These are phyloP conservation scores for Lasiodiplodia gonubiensis DNA, from an alignment of 2,329 filamentous ascomycete genomes.

Conservation along the genomic window DNA sequence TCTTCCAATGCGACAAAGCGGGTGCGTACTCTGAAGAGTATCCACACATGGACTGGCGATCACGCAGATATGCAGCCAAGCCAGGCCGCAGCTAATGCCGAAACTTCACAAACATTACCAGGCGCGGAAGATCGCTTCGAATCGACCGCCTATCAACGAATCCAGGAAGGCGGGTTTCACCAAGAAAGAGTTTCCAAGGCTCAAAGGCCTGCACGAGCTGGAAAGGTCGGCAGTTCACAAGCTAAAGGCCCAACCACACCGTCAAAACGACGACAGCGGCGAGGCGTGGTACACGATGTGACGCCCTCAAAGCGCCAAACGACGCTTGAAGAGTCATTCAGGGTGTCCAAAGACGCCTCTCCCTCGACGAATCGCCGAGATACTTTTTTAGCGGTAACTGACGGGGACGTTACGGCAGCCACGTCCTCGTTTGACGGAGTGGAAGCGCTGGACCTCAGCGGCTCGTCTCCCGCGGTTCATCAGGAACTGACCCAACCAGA, in stretches of 20 bases:
- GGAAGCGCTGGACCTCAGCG: conserved; percentile 29
- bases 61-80: conserved; percentile 4
- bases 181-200: neutral
- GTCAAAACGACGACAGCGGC: neutral
- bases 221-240: neutral
- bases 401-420: neutral
- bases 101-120: neutral
- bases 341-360: neutral
- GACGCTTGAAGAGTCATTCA: conserved; percentile 18
- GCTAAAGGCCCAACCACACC: neutral
- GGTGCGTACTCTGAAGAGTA: neutral
- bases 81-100: neutral
- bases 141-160: neutral
- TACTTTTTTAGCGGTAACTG: neutral
- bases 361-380: neutral
- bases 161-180: neutral
- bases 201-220: neutral
- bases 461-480: conserved; percentile 4
- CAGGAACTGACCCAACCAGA: neutral
- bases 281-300: neutral
- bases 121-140: neutral
- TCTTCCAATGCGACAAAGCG: conserved; percentile 25
- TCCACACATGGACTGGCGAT: neutral
- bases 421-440: neutral
- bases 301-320: conserved; percentile 15